phyloP scores from a whole-genome alignment of 306 rosid species.

The Dalbergia oliveri region DNA sequence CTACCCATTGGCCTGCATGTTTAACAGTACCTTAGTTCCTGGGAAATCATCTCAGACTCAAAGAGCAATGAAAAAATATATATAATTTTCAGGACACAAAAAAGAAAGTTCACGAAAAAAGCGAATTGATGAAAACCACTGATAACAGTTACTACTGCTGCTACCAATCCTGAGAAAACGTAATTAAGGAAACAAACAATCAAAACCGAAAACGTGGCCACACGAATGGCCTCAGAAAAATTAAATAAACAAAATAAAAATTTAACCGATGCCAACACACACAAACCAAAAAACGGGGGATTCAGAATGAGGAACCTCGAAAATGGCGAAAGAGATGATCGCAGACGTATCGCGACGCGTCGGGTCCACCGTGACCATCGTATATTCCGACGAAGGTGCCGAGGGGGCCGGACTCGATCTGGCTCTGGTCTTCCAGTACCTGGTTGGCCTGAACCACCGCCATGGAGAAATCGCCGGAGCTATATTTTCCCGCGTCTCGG shows the following conservation, averaged over 20 bases:
- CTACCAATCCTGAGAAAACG: conserved; percentile 34
- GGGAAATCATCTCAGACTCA: conserved; percentile 35
- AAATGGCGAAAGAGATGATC: conserved; percentile 73
- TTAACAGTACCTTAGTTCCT: conserved; percentile 34
- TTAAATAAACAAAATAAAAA: not conserved
- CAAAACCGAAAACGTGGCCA: conserved; percentile 40
- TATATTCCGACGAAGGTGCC: conserved; percentile 83
- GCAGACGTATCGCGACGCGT: conserved; percentile 70
- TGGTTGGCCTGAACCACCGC: conserved; percentile 85
- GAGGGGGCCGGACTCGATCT: conserved; percentile 82
- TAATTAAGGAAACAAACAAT: conserved; percentile 26
- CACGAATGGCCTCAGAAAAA: conserved; percentile 43
- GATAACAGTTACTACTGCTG: conserved; percentile 36
- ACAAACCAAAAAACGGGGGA: not conserved
- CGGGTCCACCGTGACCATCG: conserved; percentile 90
- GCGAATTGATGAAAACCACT: conserved; percentile 46
- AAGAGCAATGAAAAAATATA: conserved; percentile 32
- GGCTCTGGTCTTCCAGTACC: conserved; percentile 83
- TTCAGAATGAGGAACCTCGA: conserved; percentile 61
- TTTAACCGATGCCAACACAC: not conserved
- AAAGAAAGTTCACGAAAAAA: conserved; percentile 51
- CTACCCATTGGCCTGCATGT: conserved; percentile 37
- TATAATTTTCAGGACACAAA: not conserved
- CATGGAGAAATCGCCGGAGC: conserved; percentile 81
- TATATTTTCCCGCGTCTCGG: conserved; percentile 67